Conservation (phyloP, 345 rosid species). For the Eucalyptus shirleyi region DNA sequence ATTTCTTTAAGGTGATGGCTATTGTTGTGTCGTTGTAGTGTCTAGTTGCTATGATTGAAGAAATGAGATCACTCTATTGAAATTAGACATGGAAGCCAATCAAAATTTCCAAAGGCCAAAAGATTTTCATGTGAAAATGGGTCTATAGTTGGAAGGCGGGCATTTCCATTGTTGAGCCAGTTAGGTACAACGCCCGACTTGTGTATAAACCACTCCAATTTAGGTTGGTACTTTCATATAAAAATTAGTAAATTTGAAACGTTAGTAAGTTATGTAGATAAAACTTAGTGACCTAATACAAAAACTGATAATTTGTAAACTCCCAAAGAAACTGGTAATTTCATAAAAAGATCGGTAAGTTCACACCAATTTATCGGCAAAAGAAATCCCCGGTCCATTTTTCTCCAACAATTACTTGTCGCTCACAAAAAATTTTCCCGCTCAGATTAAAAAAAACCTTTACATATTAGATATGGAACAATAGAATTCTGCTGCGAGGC, state of each 20-base stretch:
- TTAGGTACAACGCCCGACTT: not conserved
- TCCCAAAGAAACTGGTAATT: not conserved
- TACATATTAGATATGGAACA: not conserved
- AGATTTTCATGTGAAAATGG: not conserved
- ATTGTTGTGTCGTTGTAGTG: fast-evolving
- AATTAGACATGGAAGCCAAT: not conserved
- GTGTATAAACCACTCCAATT: not conserved
- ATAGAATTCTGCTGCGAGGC: too few species aligned
- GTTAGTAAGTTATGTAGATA: not conserved
- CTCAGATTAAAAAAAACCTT: too few species aligned
- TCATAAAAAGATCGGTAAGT: not conserved
- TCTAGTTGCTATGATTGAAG: not conserved
- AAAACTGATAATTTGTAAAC: not conserved
- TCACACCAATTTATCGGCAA: not conserved
- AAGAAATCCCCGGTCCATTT: not conserved
- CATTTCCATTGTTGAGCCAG: not conserved
- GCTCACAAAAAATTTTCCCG: not conserved
- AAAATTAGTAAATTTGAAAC: not conserved
- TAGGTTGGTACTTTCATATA: not conserved
- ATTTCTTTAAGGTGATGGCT: not conserved
- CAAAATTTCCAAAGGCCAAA: not conserved
- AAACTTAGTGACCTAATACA: not conserved
- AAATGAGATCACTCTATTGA: not conserved
- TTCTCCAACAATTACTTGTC: not conserved
- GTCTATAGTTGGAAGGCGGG: not conserved